Evolutionary conservation across 805 yeast species (phyloP), one percentile per base, ranked within the genome.

Genomic region (Tetrapisispora nanseiensis): DNA sequence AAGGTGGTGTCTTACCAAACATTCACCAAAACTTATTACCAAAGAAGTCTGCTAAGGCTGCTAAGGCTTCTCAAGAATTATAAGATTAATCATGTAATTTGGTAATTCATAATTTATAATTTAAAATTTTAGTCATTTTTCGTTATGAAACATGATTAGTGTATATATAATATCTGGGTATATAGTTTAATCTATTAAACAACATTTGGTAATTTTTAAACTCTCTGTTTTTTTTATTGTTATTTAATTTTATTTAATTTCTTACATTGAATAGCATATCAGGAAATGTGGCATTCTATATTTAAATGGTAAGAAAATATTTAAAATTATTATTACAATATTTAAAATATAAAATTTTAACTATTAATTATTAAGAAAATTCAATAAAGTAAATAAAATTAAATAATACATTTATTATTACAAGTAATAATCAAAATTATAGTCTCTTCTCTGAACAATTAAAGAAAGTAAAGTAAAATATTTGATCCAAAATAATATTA

Each of bases 1-100:
- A 87, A 72, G 97, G 97, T 82, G 97, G 97, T 85, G 97, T 90
- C 60, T 78, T 89, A 70, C 97, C 97, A 75, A 86, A 86, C 81
- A 85, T 87, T 66, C 95, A 86, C 74, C 86, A 81, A 72, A 81
- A 82, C 75, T 81, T 89, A 69, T 80, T 89, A 62, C 89, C 90
- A 68, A 76, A 82, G 75, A 81, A 80, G 74, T 68, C 80, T 50
- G 70, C 74, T 41, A 76, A 76, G 64, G 64, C 72, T 47, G 69
- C 72, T 49, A 75, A 75, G 65, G 78, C 78, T 63, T 76, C 81
- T 61, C 82, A 77, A 68, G 82, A 76, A 69, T 75, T 76, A 69
- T 77, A 69, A 69, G 46, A 33, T 39, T 30, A 30, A 24, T 34
- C 6, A 33, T 33, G 7, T 33, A 33, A 33, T 33, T 33, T 33